These are phyloP conservation scores for Podospora sp. DNA, from an alignment of 495 filamentous ascomycete genomes.

Conservation along the genomic window DNA sequence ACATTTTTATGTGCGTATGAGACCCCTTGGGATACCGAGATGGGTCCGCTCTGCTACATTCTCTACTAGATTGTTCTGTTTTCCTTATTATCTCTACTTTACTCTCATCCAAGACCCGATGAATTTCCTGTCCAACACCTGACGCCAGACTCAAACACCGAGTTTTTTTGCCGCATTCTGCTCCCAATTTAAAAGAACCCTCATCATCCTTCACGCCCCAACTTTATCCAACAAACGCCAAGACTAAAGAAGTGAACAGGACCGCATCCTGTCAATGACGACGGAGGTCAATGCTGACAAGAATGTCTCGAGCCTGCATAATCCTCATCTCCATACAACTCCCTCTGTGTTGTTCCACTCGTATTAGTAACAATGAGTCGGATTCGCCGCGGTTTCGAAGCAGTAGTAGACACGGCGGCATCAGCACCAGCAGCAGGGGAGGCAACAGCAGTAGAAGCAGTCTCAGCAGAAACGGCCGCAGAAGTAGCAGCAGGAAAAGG, in stretches of 20 bases:
- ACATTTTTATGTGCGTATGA: no score
- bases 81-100: no score
- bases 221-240: background rate
- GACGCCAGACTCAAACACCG: background rate
- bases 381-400: background rate
- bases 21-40: no score
- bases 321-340: constrained; percentile 31
- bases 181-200: background rate
- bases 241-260: background rate
- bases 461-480: no score
- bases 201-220: background rate
- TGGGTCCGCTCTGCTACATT: no score
- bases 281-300: background rate
- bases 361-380: constrained; percentile 10
- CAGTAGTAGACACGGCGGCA: background rate
- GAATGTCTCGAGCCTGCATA: background rate
- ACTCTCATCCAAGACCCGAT: no score
- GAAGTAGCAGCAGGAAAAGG: background rate
- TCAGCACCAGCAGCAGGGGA: no score
- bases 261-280: no score
- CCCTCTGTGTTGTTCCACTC: constrained; percentile 20
- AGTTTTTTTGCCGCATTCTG: background rate
- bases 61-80: no score
- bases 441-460: no score
- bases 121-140: no score